phyloP scores from a whole-genome alignment of 768 basidiomycete genomes.

The Lactarius hatsudake region DNA sequence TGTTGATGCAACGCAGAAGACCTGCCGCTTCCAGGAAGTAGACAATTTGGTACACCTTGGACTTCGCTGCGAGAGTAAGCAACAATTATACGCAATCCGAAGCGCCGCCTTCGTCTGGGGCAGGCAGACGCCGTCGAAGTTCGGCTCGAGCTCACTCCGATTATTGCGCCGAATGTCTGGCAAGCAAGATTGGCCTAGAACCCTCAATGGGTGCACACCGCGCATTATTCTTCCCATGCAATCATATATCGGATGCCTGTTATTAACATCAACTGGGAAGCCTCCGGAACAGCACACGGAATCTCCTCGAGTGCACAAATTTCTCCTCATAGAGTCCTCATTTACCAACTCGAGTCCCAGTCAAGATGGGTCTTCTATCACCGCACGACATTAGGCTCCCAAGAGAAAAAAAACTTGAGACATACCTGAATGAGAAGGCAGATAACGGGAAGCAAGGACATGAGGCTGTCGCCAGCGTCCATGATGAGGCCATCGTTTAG shows the following conservation, averaged over 20 bases:
- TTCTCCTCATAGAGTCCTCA: slow-evolving; percentile 5
- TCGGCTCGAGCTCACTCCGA: slow-evolving; percentile 10
- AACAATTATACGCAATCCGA: slow-evolving; percentile 5
- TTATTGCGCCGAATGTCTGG: slow-evolving; percentile 9
- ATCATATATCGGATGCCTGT: slow-evolving; percentile 1
- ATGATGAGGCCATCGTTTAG: background rate
- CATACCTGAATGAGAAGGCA: slow-evolving; percentile 4
- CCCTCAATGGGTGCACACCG: background rate
- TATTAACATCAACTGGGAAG: slow-evolving; percentile 11
- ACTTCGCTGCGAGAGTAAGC: slow-evolving; percentile 4
- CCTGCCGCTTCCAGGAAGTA: slow-evolving; percentile 1
- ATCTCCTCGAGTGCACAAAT: slow-evolving; percentile 8
- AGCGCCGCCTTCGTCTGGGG: slow-evolving; percentile 4
- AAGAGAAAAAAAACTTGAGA: slow-evolving; percentile 2
- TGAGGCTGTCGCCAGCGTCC: slow-evolving; percentile 8
- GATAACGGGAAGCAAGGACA: slow-evolving; percentile 13
- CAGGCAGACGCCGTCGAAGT: slow-evolving; percentile 15
- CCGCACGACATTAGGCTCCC: slow-evolving; percentile 11
- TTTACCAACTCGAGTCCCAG: slow-evolving; percentile 2
- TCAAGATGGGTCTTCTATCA: slow-evolving; percentile 18
- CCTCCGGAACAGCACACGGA: slow-evolving; percentile 12
- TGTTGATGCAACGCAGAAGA: slow-evolving; percentile 7
- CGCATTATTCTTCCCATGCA: background rate
- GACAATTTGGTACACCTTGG: background rate
- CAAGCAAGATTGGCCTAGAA: background rate